Base-by-base conservation (phyloP, 495 filamentous ascomycete species). In the Acidomyces sp. region DNA sequence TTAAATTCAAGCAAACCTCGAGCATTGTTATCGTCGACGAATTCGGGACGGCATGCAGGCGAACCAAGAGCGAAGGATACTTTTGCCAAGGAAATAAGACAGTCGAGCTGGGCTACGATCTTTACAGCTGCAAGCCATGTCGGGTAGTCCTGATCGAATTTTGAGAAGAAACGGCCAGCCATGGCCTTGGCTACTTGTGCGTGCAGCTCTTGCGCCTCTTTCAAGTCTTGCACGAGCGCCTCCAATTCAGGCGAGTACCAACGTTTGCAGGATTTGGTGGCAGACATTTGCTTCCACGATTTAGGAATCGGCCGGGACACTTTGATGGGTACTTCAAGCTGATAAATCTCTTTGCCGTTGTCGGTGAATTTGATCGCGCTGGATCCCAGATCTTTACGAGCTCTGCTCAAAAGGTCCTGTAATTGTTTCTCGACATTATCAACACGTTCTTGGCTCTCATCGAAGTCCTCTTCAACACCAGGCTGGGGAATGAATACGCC, bases 261-360 rank as follows among this genome's bases (percentile, higher is more conserved):
- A 0, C 92, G 82, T 60, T 93, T 96, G 55, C 90, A 82, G 34
- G 78, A 76, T 34, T 79, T 70, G 0, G 92, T 94, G 7, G 85
- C 80, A 13, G 87, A 95, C 87, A 94, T 95, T 59, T 95, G 90
- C 51, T 83, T 75, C 92, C 92, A 99, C 47, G 62, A 64, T 50
- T 81, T 78, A 0, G 92, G 90, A 5, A 99, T 71, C 7, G 43
- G 36, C 21, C 64, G 64, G 56, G 87, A 93, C 55, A 86, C 69
- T 30, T 85, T 79, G 49, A 80, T 75, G 0, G 92, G 92, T 0
- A 83, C 80, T 57, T 99, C 92, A 2, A 99, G 72, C 58, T 95
- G 85, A 56, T 93, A 99, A 34, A 95, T 82, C 54, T 99, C 92
- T 59, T 96, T 99, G 19, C 92, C 92, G 24, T 85, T 82, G 55